These are phyloP conservation scores for Rhodotorula toruloides DNA, from an alignment of 768 basidiomycete species.

Conservation along the genomic window DNA sequence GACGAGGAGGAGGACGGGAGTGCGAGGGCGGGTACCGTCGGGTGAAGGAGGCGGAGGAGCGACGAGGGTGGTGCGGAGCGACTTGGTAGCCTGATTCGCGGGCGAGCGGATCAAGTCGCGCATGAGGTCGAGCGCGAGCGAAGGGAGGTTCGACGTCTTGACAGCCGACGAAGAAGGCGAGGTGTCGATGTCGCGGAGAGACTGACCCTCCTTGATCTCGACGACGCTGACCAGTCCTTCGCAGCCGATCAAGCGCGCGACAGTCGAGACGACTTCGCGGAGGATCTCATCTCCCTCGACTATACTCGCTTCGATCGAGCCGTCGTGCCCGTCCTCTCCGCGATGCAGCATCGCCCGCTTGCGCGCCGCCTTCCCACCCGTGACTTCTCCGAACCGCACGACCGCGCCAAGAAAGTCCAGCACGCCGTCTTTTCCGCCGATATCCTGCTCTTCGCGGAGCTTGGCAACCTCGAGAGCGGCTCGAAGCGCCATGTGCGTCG, in stretches of 20 bases:
- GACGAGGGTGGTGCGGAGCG: slow-evolving; percentile 33
- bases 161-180: neutral
- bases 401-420: slow-evolving; percentile 40
- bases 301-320: neutral
- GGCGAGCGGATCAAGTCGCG: slow-evolving; percentile 42
- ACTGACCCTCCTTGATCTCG: slow-evolving; percentile 28
- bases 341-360: neutral
- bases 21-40: slow-evolving; percentile 3
- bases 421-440: slow-evolving; percentile 39
- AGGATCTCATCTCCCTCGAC: slow-evolving; percentile 37
- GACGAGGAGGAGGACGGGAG: slow-evolving; percentile 38
- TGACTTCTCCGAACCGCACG: slow-evolving; percentile 41
- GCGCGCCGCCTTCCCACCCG: slow-evolving; percentile 19
- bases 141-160: slow-evolving; percentile 27
- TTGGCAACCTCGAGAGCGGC: slow-evolving; percentile 37
- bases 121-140: slow-evolving; percentile 40
- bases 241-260: slow-evolving; percentile 40
- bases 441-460: slow-evolving; percentile 37
- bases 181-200: slow-evolving; percentile 12
- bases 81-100: slow-evolving; percentile 42
- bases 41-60: slow-evolving; percentile 14
- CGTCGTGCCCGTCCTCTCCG: neutral
- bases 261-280: slow-evolving; percentile 39
- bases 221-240: slow-evolving; percentile 40
- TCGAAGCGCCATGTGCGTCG: slow-evolving; percentile 31